Percentiles rank a stretch among this genome's conserved stretches.
Conservation (phyloP, 176 grass and related monocot species). For the Rhynchospora pubera region DNA sequence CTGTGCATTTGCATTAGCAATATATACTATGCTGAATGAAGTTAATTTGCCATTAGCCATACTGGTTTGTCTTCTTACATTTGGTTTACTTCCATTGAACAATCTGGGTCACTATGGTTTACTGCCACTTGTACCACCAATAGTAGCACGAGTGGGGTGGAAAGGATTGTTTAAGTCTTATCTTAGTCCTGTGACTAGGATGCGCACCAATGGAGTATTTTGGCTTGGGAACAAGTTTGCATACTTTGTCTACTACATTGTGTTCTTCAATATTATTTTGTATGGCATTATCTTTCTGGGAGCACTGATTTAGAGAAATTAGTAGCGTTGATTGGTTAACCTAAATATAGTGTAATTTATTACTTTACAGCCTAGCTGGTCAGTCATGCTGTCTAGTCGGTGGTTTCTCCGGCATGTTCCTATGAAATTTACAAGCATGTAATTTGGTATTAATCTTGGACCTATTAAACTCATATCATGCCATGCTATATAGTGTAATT, state of each 20-base stretch:
- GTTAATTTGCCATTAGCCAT: slow-evolving; percentile 3
- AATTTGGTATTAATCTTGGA: too few relatives aligned
- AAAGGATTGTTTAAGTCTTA: neutral
- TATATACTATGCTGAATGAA: neutral
- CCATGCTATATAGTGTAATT: too few relatives aligned
- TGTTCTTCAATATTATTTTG: neutral
- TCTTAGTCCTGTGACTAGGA: neutral
- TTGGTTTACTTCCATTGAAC: neutral
- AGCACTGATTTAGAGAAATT: neutral
- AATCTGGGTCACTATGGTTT: neutral
- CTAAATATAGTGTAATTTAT: too few relatives aligned
- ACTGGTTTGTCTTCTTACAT: neutral
- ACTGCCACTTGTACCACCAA: neutral
- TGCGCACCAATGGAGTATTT: neutral
- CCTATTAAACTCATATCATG: too few relatives aligned
- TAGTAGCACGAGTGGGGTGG: neutral
- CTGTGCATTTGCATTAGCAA: slow-evolving; percentile 1
- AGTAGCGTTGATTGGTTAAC: too few relatives aligned
- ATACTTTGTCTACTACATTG: neutral
- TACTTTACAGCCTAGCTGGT: too few relatives aligned
- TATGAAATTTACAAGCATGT: too few relatives aligned
- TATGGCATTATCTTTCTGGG: neutral
- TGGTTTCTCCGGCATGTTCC: too few relatives aligned
- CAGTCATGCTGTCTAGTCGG: too few relatives aligned
- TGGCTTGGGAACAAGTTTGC: neutral